Base-by-base conservation (phyloP, 2,329 filamentous ascomycete species). In the Pyrenochaeta sp. region DNA sequence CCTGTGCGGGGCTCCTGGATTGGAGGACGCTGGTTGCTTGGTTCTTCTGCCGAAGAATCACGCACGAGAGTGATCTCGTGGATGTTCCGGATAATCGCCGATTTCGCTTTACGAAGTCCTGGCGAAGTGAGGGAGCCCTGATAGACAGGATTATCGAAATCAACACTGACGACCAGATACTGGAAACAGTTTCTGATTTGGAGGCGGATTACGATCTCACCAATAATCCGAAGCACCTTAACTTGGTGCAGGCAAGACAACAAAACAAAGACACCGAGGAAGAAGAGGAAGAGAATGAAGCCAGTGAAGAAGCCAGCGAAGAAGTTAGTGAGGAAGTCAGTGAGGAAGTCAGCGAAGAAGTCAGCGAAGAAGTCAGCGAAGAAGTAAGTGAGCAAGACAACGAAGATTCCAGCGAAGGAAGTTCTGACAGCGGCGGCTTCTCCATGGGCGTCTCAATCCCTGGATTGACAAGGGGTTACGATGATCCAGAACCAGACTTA, bases 1-100 rank as follows among this genome's bases (percentile, higher is more conserved):
- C 62, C 13, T 30, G 52, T 2, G 30, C 27, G 2, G 64, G 64
- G 2, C 7, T 60, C 3, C 42, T 68, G 5, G 56, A 61, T 25
- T 66, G 64, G 62, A 52, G 27, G 9, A 54, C 52, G 7, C 25
- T 66, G 3, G 52, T 51, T 1, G 53, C 51, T 4, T 66, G 54
- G 52, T 15, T 65, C 12, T 44, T 55, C 28, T 39, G 19, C 19
- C 30, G 19, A 3, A 10, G 8, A 4, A 12, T 39, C 15, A 19
- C 15, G 13, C 4, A 5, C 4, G 5, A n/a, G 4, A 13, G 5
- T n/a, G 13, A 8, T n/a, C 13, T 39, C 15, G 13, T n/a, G 36
- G 5, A 3, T 19, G 15, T 39, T 39, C 15, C 5, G 36, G 13
- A n/a, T 2, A 13, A 39, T 19, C 36, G 36, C 9, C 10, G 13